A percentile compares a stretch with the other conserved stretches of the same genome.
phyloP scores from a whole-genome alignment of 2,329 filamentous ascomycete genomes.

The Escovopsis weberi region DNA sequence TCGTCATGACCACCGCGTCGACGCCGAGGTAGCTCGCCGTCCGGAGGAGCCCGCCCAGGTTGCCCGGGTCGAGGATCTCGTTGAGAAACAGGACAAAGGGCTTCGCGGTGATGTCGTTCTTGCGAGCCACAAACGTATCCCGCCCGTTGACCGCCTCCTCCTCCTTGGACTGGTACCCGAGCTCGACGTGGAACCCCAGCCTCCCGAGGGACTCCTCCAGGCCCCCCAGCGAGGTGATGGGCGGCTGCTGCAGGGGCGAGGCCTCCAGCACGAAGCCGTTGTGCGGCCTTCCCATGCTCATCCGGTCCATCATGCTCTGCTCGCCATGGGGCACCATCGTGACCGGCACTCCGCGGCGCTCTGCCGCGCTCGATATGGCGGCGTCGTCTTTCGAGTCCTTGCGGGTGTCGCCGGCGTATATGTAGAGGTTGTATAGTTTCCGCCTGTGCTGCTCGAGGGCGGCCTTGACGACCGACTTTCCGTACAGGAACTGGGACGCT shows the following conservation, averaged over 20 bases:
- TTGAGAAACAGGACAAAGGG: slow-evolving; percentile 64
- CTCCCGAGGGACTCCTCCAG: slow-evolving; percentile 29
- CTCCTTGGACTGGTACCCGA: slow-evolving; percentile 59
- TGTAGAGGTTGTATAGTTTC: slow-evolving; percentile 71
- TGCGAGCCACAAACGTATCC: slow-evolving; percentile 29
- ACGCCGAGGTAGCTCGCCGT: slow-evolving; percentile 84
- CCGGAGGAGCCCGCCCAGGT: slow-evolving; percentile 78
- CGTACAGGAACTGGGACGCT: slow-evolving; percentile 84
- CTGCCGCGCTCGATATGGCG: slow-evolving; percentile 31
- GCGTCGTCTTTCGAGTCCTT: slow-evolving; percentile 32
- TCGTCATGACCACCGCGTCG: slow-evolving; percentile 66
- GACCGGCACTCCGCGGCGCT: slow-evolving; percentile 35
- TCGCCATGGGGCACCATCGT: slow-evolving; percentile 44
- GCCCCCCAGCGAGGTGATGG: slow-evolving; percentile 42
- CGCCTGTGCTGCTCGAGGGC: slow-evolving; percentile 54
- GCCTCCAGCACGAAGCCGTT: slow-evolving; percentile 83
- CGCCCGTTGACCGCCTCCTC: slow-evolving; percentile 60
- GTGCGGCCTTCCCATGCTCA: slow-evolving; percentile 70
- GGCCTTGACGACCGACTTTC: slow-evolving; percentile 64
- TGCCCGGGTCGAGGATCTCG: slow-evolving; percentile 71
- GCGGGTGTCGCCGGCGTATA: slow-evolving; percentile 47
- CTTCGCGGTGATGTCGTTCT: slow-evolving; percentile 26
- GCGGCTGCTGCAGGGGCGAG: slow-evolving; percentile 63
- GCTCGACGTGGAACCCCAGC: slow-evolving; percentile 40
- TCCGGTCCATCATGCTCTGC: slow-evolving; percentile 62